A percentile compares a stretch with the other conserved stretches of the same genome.
Conservation (phyloP, 1,139 yeast species). For the Suhomyces choctaworum region DNA sequence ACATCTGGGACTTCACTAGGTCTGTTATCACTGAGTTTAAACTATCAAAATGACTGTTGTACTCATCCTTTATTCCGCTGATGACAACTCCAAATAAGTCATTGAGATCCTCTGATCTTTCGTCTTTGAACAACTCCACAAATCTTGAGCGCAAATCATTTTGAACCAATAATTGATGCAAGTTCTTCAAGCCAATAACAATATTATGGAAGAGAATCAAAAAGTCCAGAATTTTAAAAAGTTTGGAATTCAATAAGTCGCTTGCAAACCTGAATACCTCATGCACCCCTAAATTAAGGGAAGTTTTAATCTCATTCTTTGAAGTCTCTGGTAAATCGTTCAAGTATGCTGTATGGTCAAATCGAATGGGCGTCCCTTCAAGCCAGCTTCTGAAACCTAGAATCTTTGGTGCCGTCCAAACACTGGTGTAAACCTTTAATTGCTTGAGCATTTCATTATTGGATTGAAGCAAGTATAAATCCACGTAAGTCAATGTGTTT, state of each 20-base stretch:
- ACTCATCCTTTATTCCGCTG: conserved; percentile 7
- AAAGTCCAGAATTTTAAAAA: conserved; percentile 11
- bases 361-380: conserved; percentile 16
- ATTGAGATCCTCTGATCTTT: conserved; percentile 3
- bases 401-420: conserved; percentile 32
- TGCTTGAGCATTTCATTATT: conserved; percentile 23
- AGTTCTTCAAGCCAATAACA: conserved; percentile 23
- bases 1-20: background rate
- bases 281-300: conserved; percentile 5
- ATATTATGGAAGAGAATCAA: conserved; percentile 25
- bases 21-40: conserved; percentile 3
- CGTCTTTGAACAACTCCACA: conserved; percentile 4
- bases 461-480: conserved; percentile 25
- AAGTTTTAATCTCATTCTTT: conserved; percentile 6
- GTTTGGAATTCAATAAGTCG: conserved; percentile 1
- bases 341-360: conserved; percentile 14
- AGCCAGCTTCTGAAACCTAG: conserved; percentile 37
- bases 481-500: conserved; percentile 33
- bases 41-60: conserved; percentile 11
- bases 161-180: conserved; percentile 16
- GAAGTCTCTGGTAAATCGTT: conserved; percentile 9
- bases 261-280: conserved; percentile 14
- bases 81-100: conserved; percentile 7
- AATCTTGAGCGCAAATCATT: conserved; percentile 13
- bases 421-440: conserved; percentile 21